Evolutionary conservation across 805 yeast species (phyloP).

Genomic region (Cyberlindnera saturnus): DNA sequence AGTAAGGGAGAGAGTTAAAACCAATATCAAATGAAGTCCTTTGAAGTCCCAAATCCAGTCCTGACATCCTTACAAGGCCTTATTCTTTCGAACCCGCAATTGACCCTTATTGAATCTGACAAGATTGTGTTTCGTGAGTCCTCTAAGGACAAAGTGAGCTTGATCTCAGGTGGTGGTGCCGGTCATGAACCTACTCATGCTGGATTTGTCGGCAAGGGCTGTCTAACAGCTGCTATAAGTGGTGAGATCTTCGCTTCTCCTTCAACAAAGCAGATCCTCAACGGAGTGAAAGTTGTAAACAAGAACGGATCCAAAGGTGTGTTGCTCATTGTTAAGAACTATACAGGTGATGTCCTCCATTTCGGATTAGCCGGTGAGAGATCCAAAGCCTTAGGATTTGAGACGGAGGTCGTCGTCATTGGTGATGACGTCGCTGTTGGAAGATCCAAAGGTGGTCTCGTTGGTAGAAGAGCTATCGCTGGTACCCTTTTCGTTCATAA

Average conservation of each 20-base stretch:
- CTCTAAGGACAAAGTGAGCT: constrained; percentile 46
- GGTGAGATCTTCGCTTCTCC: constrained; percentile 96
- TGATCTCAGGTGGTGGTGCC: constrained; percentile 89
- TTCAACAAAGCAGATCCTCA: constrained; percentile 80
- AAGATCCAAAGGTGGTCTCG: constrained; percentile 80
- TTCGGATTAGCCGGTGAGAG: constrained; percentile 90
- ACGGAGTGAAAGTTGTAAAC: constrained; percentile 42
- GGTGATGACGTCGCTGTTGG: constrained; percentile 96
- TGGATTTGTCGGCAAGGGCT: constrained; percentile 82
- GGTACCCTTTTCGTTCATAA: constrained; percentile 89
- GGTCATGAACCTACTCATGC: constrained; percentile 96
- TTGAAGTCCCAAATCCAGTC: constrained; percentile 34
- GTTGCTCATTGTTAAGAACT: constrained; percentile 78
- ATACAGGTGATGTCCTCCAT: constrained; percentile 91
- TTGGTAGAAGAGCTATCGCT: constrained; percentile 91
- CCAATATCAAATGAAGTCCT: constrained; percentile 24
- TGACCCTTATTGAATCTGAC: constrained; percentile 31
- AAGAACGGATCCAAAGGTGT: constrained; percentile 52
- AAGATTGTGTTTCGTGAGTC: constrained; percentile 31
- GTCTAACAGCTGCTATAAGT: constrained; percentile 80
- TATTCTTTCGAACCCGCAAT: constrained; percentile 31
- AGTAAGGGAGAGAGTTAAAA: not conserved
- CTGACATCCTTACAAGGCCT: constrained; percentile 32
- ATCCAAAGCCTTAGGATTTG: constrained; percentile 70
- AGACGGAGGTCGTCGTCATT: constrained; percentile 68